Evolutionary conservation across 805 yeast genomes (phyloP).

Genomic region (Wickerhamiella shivajii): DNA sequence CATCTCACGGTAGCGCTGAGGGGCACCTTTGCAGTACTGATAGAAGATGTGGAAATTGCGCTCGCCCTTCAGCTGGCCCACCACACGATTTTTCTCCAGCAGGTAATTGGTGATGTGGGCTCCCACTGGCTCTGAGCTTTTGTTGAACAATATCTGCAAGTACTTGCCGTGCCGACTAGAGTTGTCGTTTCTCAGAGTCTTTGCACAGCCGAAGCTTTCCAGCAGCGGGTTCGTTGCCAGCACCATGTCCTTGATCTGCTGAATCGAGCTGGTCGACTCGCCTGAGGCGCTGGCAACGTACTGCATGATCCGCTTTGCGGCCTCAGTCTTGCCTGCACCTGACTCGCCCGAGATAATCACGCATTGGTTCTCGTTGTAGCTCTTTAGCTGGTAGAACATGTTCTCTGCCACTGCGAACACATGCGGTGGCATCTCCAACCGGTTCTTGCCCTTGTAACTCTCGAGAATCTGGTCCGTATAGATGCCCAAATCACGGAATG

Average conservation of each 20-base stretch:
- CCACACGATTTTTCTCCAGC: slow-evolving; percentile 90
- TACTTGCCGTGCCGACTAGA: slow-evolving; percentile 90
- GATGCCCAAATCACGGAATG: slow-evolving; percentile 91
- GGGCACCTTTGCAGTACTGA: slow-evolving; percentile 86
- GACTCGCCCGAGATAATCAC: slow-evolving; percentile 96
- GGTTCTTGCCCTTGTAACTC: slow-evolving; percentile 76
- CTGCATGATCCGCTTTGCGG: slow-evolving; percentile 96
- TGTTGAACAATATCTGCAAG: slow-evolving; percentile 76
- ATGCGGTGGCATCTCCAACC: slow-evolving; percentile 95
- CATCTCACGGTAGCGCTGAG: slow-evolving; percentile 63
- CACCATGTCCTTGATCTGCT: slow-evolving; percentile 90
- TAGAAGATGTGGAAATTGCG: slow-evolving; percentile 95
- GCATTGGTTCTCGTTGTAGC: slow-evolving; percentile 89
- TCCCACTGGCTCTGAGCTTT: slow-evolving; percentile 73
- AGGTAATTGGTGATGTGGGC: slow-evolving; percentile 93
- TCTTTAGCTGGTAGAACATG: slow-evolving; percentile 89
- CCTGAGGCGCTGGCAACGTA: slow-evolving; percentile 81
- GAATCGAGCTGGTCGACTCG: slow-evolving; percentile 47
- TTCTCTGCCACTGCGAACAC: slow-evolving; percentile 96
- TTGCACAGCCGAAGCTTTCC: slow-evolving; percentile 90
- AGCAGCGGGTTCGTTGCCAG: slow-evolving; percentile 88
- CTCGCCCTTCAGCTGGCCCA: slow-evolving; percentile 83
- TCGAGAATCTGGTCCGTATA: slow-evolving; percentile 68
- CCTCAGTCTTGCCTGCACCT: slow-evolving; percentile 97
- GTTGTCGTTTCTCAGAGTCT: slow-evolving; percentile 76